Evolutionary conservation across 768 basidiomycete species (phyloP).

Genomic region (Russula griseocarnosa): DNA sequence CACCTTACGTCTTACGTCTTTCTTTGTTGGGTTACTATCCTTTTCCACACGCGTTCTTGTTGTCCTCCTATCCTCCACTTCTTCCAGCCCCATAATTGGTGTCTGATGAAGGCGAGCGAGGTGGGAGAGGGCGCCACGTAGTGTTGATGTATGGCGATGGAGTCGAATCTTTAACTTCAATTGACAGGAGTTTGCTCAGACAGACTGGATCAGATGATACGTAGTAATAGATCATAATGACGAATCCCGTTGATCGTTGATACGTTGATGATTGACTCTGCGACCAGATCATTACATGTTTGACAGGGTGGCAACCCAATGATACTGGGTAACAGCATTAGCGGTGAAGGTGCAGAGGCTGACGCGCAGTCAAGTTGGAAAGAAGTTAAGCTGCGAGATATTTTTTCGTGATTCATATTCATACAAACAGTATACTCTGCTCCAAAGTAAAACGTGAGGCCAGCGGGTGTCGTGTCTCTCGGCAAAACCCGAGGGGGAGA

Average conservation of each 20-base stretch:
- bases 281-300: too few species aligned
- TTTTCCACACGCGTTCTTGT: conserved; percentile 39
- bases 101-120: conserved; percentile 53
- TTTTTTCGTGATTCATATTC: too few species aligned
- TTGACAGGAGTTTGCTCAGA: conserved; percentile 1
- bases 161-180: conserved; percentile 10
- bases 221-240: background rate
- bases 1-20: conserved; percentile 21
- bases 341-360: too few species aligned
- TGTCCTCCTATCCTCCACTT: conserved; percentile 69
- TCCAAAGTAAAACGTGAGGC: too few species aligned
- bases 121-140: conserved; percentile 70
- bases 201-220: background rate
- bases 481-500: conserved; percentile 16
- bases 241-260: background rate
- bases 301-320: too few species aligned
- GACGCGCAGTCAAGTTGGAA: too few species aligned
- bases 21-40: conserved; percentile 23
- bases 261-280: too few species aligned
- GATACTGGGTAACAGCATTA: too few species aligned
- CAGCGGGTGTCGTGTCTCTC: background rate
- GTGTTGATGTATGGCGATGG: conserved; percentile 30
- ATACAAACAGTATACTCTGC: too few species aligned
- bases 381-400: too few species aligned
- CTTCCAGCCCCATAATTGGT: conserved; percentile 33